These are phyloP conservation scores for Auriculariales sp. DNA, from an alignment of 768 basidiomycete genomes.

Conservation along the genomic window DNA sequence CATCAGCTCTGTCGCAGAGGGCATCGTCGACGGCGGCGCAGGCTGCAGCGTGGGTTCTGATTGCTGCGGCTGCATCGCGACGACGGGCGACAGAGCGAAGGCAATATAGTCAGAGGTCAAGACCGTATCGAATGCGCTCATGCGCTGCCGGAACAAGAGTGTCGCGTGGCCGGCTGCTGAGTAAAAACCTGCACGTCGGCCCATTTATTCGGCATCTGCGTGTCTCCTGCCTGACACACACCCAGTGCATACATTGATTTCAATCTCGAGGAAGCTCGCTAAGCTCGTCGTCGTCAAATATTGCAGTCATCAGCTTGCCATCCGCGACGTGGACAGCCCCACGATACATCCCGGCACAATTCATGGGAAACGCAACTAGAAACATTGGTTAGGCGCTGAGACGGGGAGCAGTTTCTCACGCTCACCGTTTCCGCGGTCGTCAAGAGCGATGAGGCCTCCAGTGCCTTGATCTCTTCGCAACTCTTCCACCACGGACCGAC, in stretches of 20 bases:
- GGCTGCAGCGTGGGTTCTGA: not conserved
- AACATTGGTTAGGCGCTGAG: not conserved
- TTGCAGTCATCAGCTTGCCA: slow-evolving; percentile 58
- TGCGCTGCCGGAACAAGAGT: too few species aligned
- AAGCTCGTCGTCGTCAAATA: slow-evolving; percentile 51
- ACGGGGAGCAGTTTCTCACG: not conserved
- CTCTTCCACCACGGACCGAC: slow-evolving; percentile 40
- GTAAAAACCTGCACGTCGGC: not conserved
- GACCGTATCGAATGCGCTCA: not conserved
- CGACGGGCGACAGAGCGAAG: not conserved
- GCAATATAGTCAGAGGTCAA: not conserved
- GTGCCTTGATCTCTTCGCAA: slow-evolving; percentile 42
- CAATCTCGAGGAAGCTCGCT: not conserved
- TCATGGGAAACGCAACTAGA: slow-evolving; percentile 60
- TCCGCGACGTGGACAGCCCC: slow-evolving; percentile 58
- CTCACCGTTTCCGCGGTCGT: slow-evolving; percentile 53
- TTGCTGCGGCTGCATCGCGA: not conserved
- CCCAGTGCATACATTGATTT: not conserved
- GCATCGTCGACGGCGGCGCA: not conserved
- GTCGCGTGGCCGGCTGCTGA: too few species aligned
- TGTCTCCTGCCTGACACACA: not conserved
- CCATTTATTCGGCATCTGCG: not conserved
- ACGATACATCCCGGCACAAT: slow-evolving; percentile 72
- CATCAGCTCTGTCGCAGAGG: not conserved
- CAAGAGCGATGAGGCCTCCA: slow-evolving; percentile 66